Percentiles rank a stretch among this genome's conserved stretches.
Evolutionary conservation across 371 early-diverging fungal genomes (phyloP).

Genomic region (Mucor irregularis): DNA sequence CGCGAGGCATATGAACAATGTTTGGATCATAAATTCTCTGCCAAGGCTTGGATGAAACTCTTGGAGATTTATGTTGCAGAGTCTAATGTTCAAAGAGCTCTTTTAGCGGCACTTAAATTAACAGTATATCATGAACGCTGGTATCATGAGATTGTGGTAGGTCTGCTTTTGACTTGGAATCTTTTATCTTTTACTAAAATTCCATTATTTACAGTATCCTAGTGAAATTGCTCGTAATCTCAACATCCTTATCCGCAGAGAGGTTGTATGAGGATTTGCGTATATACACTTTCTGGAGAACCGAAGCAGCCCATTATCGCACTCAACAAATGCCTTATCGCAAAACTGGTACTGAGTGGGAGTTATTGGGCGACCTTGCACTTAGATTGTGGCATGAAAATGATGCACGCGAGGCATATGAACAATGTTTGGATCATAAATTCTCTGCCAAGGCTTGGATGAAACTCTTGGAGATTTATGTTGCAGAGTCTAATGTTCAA

Average conservation of each 20-base stretch:
- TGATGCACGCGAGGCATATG: constrained; percentile 91
- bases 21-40: constrained; percentile 87
- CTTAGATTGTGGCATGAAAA: constrained; percentile 82
- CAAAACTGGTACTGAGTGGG: constrained; percentile 96
- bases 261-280: constrained; percentile 91
- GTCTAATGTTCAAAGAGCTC: constrained; percentile 75
- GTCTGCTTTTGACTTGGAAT: too few relatives aligned
- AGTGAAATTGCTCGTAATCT: constrained; percentile 79
- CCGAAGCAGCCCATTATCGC: constrained; percentile 68
- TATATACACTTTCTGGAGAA: constrained; percentile 86
- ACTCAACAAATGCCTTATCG: constrained; percentile 79
- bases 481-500: constrained; percentile 76
- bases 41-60: constrained; percentile 82
- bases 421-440: constrained; percentile 83
- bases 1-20: constrained; percentile 88
- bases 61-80: constrained; percentile 81
- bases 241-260: constrained; percentile 55
- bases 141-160: constrained; percentile 85
- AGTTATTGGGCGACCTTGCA: constrained; percentile 91
- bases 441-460: constrained; percentile 89
- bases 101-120: constrained; percentile 80
- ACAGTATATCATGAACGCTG: constrained; percentile 78
- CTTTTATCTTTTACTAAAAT: too few relatives aligned
- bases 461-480: constrained; percentile 80
- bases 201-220: constrained; percentile 83